Percentiles rank a stretch among this genome's conserved stretches.
Conservation (phyloP, 768 basidiomycete genomes). For the Tylopilus rubrobrunneus region DNA sequence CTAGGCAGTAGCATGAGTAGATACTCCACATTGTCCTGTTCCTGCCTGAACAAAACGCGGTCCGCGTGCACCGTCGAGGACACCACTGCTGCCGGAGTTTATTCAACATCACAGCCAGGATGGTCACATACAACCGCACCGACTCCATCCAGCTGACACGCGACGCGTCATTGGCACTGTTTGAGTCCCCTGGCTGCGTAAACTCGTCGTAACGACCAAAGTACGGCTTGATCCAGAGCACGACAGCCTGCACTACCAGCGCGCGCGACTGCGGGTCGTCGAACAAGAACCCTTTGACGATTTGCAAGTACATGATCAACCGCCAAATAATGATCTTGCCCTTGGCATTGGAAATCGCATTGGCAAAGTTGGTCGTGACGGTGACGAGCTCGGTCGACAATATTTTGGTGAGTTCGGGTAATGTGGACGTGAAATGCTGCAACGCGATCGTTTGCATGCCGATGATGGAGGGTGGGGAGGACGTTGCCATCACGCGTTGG, state of each 20-base stretch:
- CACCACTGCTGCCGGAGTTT: conserved; percentile 75
- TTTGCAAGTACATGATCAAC: conserved; percentile 88
- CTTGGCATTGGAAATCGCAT: conserved; percentile 69
- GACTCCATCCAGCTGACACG: conserved; percentile 87
- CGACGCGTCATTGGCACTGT: conserved; percentile 64
- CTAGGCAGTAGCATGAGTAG: conserved; percentile 79
- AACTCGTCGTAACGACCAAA: conserved; percentile 91
- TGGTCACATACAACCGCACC: conserved; percentile 84
- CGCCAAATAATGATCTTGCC: conserved; percentile 93
- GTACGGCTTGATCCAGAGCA: conserved; percentile 93
- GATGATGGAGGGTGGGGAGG: conserved; percentile 80
- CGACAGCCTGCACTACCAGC: conserved; percentile 79
- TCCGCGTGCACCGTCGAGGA: conserved; percentile 61
- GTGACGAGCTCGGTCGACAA: conserved; percentile 83
- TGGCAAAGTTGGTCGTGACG: conserved; percentile 83
- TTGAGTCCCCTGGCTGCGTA: conserved; percentile 58
- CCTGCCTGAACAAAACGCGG: conserved; percentile 60
- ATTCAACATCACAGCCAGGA: conserved; percentile 86
- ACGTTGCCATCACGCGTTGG: conserved; percentile 88
- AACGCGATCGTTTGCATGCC: conserved; percentile 94
- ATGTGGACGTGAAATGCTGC: conserved; percentile 88
- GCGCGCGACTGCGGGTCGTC: conserved; percentile 76
- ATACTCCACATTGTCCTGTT: conserved; percentile 90
- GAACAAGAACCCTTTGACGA: conserved; percentile 86
- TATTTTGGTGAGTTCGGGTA: conserved; percentile 82